Evolutionary conservation across 2,329 filamentous ascomycete genomes (phyloP).

Genomic region (Paecilomyces sp.): DNA sequence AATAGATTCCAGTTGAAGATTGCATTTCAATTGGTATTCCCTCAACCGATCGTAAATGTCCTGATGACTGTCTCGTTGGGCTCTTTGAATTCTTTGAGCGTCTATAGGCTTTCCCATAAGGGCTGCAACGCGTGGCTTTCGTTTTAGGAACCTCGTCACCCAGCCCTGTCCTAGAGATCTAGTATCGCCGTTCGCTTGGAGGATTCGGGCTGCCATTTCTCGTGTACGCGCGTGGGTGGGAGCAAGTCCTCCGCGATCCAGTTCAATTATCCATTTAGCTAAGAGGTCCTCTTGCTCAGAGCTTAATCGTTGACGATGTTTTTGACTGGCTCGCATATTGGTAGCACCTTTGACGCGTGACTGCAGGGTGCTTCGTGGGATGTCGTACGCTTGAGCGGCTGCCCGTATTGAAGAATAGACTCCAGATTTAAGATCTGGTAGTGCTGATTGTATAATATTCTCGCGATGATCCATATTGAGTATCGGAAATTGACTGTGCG

Average conservation of each 20-base stretch:
- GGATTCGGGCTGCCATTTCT: slow-evolving; percentile 1
- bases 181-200: not conserved
- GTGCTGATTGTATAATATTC: not conserved
- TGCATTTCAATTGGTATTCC: too few species aligned
- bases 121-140: not conserved
- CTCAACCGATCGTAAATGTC: too few species aligned
- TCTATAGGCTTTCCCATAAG: not conserved
- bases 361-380: not conserved
- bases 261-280: not conserved
- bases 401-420: not conserved
- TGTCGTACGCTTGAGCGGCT: not conserved
- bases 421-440: not conserved
- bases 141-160: not conserved
- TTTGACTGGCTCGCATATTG: not conserved
- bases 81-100: not conserved
- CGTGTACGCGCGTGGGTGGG: not conserved
- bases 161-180: not conserved
- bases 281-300: not conserved
- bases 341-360: not conserved
- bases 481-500: too few species aligned
- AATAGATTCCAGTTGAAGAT: too few species aligned
- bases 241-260: not conserved
- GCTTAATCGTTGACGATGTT: not conserved
- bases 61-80: not conserved
- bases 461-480: not conserved